These are phyloP conservation scores for Sesbania bispinosa DNA, from an alignment of 306 rosid genomes.

Conservation along the genomic window DNA sequence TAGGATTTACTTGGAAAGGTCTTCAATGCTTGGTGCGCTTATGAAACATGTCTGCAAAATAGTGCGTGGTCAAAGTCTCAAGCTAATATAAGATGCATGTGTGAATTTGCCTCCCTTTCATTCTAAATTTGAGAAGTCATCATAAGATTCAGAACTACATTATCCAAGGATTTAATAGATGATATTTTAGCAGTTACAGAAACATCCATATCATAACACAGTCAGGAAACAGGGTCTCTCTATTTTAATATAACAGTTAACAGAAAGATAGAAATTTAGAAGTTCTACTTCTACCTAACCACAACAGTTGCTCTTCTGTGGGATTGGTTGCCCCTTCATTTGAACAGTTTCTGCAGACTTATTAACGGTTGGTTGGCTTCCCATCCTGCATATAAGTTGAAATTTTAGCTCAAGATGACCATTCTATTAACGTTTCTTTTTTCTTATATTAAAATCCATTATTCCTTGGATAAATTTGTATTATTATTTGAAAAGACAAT, in stretches of 20 bases:
- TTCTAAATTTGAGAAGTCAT: background rate
- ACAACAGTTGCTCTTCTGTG: constrained; percentile 85
- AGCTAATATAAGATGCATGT: background rate
- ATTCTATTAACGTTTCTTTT: background rate
- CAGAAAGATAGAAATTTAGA: constrained; percentile 16
- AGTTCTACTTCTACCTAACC: constrained; percentile 52
- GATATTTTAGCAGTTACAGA: constrained; percentile 31
- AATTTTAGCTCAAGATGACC: background rate
- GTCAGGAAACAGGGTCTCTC: constrained; percentile 30
- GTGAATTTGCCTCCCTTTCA: background rate
- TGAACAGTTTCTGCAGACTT: constrained; percentile 62
- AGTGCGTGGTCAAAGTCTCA: background rate
- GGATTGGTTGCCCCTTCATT: constrained; percentile 84
- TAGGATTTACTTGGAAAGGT: background rate
- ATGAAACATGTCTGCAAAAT: background rate
- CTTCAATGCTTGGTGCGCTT: background rate
- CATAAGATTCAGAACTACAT: constrained; percentile 11
- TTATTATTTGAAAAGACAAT: background rate
- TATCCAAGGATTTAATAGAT: constrained; percentile 27
- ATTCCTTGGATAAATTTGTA: background rate
- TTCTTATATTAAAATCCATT: background rate
- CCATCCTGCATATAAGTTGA: constrained; percentile 66
- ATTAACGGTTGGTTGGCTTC: constrained; percentile 63
- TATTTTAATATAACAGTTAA: constrained; percentile 23
- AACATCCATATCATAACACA: constrained; percentile 31